Evolutionary conservation across 768 basidiomycete genomes (phyloP).

Genomic region (Coprinopsis marcescibilis): DNA sequence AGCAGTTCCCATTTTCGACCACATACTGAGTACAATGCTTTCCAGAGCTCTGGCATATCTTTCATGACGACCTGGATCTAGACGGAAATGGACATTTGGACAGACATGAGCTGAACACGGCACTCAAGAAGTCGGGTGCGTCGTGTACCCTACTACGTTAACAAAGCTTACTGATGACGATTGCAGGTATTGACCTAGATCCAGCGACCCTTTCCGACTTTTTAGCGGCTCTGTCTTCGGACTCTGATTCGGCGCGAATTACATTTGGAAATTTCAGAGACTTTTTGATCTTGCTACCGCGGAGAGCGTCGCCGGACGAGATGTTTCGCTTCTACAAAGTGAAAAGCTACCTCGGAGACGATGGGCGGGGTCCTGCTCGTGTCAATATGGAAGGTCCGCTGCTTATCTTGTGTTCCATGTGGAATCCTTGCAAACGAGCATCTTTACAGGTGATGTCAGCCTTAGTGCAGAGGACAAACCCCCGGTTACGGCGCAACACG

Average conservation of each 20-base stretch:
- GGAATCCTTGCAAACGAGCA: not conserved
- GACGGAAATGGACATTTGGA: constrained; percentile 85
- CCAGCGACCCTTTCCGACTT: constrained; percentile 73
- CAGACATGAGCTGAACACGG: constrained; percentile 34
- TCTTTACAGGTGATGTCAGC: constrained; percentile 69
- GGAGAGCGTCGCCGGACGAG: constrained; percentile 73
- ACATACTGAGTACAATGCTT: constrained; percentile 13
- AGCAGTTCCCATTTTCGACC: constrained; percentile 4
- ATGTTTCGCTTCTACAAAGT: constrained; percentile 83
- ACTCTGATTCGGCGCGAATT: constrained; percentile 60
- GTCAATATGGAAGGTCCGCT: constrained; percentile 83
- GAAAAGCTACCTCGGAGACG: constrained; percentile 60
- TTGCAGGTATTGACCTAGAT: constrained; percentile 65
- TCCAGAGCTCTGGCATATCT: constrained; percentile 85
- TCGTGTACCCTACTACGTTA: not conserved
- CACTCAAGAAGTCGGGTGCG: constrained; percentile 66
- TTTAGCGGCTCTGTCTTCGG: constrained; percentile 70
- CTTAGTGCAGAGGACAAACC: constrained; percentile 73
- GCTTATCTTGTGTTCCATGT: not conserved
- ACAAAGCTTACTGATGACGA: not conserved
- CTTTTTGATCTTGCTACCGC: constrained; percentile 82
- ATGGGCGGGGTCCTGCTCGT: constrained; percentile 71
- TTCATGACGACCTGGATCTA: constrained; percentile 85
- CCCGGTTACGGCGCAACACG: constrained; percentile 25
- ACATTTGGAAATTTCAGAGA: constrained; percentile 85